Evolutionary conservation across 208 protist genomes (phyloP).

Genomic region (Acanthamoeba comandoni): DNA sequence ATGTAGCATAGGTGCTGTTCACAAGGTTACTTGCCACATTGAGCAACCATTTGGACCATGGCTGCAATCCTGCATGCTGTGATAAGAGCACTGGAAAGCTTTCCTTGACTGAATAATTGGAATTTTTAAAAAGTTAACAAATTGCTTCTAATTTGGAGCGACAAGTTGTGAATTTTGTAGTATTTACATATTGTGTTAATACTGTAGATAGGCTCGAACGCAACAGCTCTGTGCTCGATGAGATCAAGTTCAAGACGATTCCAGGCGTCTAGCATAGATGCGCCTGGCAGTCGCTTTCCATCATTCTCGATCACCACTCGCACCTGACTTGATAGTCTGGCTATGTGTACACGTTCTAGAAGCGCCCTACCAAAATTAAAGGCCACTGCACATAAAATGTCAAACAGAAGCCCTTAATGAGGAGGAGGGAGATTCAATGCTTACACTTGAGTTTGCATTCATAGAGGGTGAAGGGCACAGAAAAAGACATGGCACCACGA

Average conservation of each 20-base stretch:
- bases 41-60: too few relatives aligned
- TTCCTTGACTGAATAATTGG: too few relatives aligned
- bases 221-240: background rate
- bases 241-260: constrained; percentile 9
- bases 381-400: background rate
- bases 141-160: too few relatives aligned
- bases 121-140: too few relatives aligned
- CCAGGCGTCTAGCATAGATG: constrained; percentile 2
- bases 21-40: too few relatives aligned
- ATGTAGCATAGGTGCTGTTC: too few relatives aligned
- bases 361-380: background rate
- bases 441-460: background rate
- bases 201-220: background rate
- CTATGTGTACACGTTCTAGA: background rate
- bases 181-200: background rate
- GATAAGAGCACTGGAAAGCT: too few relatives aligned
- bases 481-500: background rate
- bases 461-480: background rate
- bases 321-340: background rate
- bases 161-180: too few relatives aligned
- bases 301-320: background rate
- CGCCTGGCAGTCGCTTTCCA: background rate
- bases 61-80: too few relatives aligned
- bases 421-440: background rate
- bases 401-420: too few relatives aligned